These are phyloP conservation scores for Rhizoclosmatium hyalinum DNA, from an alignment of 371 early-diverging fungal genomes.

Conservation along the genomic window DNA sequence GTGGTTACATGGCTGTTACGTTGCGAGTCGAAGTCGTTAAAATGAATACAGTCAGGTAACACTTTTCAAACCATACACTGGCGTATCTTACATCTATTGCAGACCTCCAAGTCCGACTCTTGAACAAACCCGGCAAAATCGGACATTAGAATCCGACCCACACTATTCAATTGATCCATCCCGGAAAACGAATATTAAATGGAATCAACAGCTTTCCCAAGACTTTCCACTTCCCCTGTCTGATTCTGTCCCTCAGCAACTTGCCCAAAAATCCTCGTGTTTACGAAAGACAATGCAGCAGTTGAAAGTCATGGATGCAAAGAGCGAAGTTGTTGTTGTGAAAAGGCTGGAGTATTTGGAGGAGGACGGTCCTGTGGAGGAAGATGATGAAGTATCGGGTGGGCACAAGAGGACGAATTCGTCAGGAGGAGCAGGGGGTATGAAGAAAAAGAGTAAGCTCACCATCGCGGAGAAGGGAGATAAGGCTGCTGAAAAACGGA, in stretches of 20 bases:
- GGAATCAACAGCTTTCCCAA: not conserved
- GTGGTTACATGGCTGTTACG: not conserved
- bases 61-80: not conserved
- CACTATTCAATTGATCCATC: not conserved
- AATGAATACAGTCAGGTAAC: not conserved
- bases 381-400: not conserved
- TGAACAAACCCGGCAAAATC: not conserved
- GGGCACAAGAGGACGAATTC: not conserved
- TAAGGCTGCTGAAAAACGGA: too few species aligned
- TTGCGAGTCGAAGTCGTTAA: not conserved
- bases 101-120: slow-evolving; percentile 11
- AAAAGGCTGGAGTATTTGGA: not conserved
- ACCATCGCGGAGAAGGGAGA: not conserved
- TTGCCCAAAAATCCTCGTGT: not conserved
- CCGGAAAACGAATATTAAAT: not conserved
- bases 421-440: not conserved
- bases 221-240: not conserved
- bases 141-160: not conserved
- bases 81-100: too few species aligned
- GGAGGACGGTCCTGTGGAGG: not conserved
- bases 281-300: not conserved
- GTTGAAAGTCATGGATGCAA: slow-evolving; percentile 4
- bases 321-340: slow-evolving; percentile 4
- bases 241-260: not conserved
- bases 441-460: slow-evolving; percentile 3